These are phyloP conservation scores for Komagataella kurtzmanii DNA, from an alignment of 805 yeast genomes.

Conservation along the genomic window DNA sequence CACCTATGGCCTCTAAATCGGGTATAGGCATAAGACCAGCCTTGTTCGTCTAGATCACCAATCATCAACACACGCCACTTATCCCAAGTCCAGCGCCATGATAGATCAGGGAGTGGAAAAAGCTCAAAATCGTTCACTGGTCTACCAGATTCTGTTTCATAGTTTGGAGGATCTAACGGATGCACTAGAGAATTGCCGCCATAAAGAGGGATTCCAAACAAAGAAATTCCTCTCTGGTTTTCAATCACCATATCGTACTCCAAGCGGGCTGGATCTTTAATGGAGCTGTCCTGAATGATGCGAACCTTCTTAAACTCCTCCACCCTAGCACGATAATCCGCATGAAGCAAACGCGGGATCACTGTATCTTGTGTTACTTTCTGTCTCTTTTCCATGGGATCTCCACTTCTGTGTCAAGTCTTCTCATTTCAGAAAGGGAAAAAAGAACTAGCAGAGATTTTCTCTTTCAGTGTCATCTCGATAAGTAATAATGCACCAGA, in stretches of 20 bases:
- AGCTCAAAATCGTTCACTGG: slow-evolving; percentile 15
- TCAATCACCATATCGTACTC: slow-evolving; percentile 31
- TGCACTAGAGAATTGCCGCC: slow-evolving; percentile 31
- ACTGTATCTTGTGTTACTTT: not conserved
- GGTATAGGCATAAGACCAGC: slow-evolving; percentile 36
- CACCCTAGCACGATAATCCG: not conserved
- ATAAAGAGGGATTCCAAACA: slow-evolving; percentile 38
- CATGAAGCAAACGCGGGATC: not conserved
- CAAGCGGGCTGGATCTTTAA: not conserved
- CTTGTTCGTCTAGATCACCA: slow-evolving; percentile 43
- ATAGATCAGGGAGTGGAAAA: slow-evolving; percentile 32
- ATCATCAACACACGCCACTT: slow-evolving; percentile 40
- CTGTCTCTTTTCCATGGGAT: not conserved
- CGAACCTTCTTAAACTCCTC: not conserved
- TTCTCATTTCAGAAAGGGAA: not conserved
- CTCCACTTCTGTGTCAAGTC: not conserved
- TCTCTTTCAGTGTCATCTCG: not conserved
- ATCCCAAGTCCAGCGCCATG: slow-evolving; percentile 46
- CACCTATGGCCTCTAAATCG: slow-evolving; percentile 28
- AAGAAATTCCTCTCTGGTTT: slow-evolving; percentile 38
- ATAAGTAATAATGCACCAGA: not conserved
- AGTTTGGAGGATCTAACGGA: slow-evolving; percentile 35
- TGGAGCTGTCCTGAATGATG: not conserved
- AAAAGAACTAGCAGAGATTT: not conserved
- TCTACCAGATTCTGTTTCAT: slow-evolving; percentile 28